A percentile compares a stretch with the other conserved stretches of the same genome.
These are phyloP conservation scores for Rhexocercosporidium sp. DNA, from an alignment of 2,329 filamentous ascomycete genomes.

Conservation along the genomic window DNA sequence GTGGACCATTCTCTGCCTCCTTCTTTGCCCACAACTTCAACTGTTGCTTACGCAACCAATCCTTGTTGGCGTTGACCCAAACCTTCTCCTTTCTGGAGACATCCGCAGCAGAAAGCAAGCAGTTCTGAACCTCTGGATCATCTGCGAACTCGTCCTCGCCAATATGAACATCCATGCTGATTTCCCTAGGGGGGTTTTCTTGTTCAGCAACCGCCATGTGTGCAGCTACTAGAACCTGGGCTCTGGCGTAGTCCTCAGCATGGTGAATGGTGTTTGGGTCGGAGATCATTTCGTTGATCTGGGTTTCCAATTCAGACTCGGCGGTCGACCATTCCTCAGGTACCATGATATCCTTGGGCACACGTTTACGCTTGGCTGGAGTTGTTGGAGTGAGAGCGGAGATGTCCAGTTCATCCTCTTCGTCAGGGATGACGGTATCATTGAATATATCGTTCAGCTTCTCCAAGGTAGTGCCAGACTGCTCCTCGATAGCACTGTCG, in stretches of 20 bases:
- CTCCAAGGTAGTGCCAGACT: slow-evolving; percentile 42
- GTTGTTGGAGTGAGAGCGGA: background rate
- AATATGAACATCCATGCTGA: slow-evolving; percentile 68
- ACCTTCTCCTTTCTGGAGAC: slow-evolving; percentile 84
- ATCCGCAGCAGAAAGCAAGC: slow-evolving; percentile 75
- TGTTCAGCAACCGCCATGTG: slow-evolving; percentile 58
- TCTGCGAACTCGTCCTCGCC: slow-evolving; percentile 84
- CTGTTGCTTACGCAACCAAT: slow-evolving; percentile 87
- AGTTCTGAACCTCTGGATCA: slow-evolving; percentile 85
- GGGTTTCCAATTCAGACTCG: slow-evolving; percentile 67
- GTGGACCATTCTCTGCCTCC: slow-evolving; percentile 57
- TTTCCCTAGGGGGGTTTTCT: slow-evolving; percentile 52
- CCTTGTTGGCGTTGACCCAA: slow-evolving; percentile 94
- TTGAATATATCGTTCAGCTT: slow-evolving; percentile 52
- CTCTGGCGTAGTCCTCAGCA: slow-evolving; percentile 61
- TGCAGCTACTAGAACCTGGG: slow-evolving; percentile 59
- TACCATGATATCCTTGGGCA: slow-evolving; percentile 42
- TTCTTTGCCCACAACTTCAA: slow-evolving; percentile 80
- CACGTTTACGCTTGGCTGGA: background rate
- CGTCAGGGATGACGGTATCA: slow-evolving; percentile 33
- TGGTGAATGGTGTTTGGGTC: slow-evolving; percentile 63
- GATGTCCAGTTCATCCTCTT: slow-evolving; percentile 17
- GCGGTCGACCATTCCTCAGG: slow-evolving; percentile 64
- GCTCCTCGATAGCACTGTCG: slow-evolving; percentile 31
- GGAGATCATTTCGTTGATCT: slow-evolving; percentile 73